Evolutionary conservation across 2,329 filamentous ascomycete species (phyloP).

Genomic region (Scedosporium boydii): DNA sequence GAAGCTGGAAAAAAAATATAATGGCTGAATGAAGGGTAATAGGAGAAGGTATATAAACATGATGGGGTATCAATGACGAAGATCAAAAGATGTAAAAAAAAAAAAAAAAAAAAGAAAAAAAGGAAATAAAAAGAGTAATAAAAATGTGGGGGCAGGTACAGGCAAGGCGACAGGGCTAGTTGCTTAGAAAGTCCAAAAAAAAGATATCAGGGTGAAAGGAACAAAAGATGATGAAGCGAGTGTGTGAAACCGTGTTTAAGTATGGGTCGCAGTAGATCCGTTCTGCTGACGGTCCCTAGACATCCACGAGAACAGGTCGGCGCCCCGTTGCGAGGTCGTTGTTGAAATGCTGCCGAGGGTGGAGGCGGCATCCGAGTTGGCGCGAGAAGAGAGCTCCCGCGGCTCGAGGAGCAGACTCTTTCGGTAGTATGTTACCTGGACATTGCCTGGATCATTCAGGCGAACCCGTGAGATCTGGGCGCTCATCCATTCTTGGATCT

Average conservation of each 20-base stretch:
- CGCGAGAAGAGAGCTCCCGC: slow-evolving; percentile 33
- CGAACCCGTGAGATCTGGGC: slow-evolving; percentile 71
- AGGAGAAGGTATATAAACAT: not conserved
- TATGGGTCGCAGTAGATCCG: not conserved
- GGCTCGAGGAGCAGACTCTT: slow-evolving; percentile 81
- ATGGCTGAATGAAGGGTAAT: not conserved
- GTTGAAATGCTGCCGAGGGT: slow-evolving; percentile 16
- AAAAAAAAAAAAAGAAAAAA: slow-evolving; percentile 6
- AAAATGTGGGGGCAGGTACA: no score
- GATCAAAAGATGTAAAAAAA: not conserved
- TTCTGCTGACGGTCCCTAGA: slow-evolving; percentile 31
- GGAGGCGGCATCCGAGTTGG: not conserved
- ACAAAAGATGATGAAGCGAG: slow-evolving; percentile 7
- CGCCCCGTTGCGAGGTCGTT: slow-evolving; percentile 14
- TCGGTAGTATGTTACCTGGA: slow-evolving; percentile 61
- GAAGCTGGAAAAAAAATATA: not conserved
- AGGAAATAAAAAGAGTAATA: slow-evolving; percentile 9
- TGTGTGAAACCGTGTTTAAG: not conserved
- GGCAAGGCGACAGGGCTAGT: no score
- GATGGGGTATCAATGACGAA: not conserved
- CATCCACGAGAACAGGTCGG: slow-evolving; percentile 42
- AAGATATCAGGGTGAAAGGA: no score
- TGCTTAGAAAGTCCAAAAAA: no score
- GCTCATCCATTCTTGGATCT: slow-evolving; percentile 90
- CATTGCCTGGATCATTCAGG: slow-evolving; percentile 42